phyloP scores from a whole-genome alignment of 2,329 filamentous ascomycete species.

The Cercospora sesami region DNA sequence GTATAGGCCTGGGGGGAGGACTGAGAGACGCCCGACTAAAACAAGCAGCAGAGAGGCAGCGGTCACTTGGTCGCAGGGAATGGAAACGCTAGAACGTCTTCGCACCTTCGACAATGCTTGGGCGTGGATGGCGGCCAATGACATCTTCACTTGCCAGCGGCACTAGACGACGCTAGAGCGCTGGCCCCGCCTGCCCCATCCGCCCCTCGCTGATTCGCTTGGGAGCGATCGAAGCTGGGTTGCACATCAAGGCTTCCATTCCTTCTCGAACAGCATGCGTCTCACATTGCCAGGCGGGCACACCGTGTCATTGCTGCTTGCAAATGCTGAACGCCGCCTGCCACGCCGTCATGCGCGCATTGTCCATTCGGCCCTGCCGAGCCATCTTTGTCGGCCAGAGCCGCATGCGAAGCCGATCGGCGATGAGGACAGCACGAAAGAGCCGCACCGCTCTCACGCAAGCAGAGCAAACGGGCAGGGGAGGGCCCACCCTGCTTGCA shows the following conservation, averaged over 20 bases:
- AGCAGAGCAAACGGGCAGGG: not conserved
- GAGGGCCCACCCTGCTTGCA: not conserved
- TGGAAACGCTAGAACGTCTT: constrained; percentile 5
- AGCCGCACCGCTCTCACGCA: constrained; percentile 1
- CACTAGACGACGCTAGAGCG: not conserved
- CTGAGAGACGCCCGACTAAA: not conserved
- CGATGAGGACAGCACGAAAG: not conserved
- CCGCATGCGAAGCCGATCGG: not conserved
- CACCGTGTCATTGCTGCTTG: not conserved
- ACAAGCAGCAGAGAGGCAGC: not conserved
- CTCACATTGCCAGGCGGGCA: not conserved
- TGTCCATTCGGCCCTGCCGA: not conserved
- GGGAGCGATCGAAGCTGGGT: not conserved
- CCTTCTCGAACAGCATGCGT: constrained; percentile 15
- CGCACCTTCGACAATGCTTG: constrained; percentile 11
- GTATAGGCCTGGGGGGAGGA: not conserved
- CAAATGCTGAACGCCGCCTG: not conserved
- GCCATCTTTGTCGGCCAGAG: constrained; percentile 3
- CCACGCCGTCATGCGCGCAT: not conserved
- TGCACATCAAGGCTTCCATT: constrained; percentile 19
- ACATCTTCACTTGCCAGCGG: not conserved
- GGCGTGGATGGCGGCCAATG: not conserved
- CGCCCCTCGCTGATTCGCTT: constrained; percentile 7
- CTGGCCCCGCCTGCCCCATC: constrained; percentile 3
- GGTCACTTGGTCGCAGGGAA: constrained; percentile 7